phyloP scores from a whole-genome alignment of 768 basidiomycete genomes.

The Brasilioporus rufonigricans region DNA sequence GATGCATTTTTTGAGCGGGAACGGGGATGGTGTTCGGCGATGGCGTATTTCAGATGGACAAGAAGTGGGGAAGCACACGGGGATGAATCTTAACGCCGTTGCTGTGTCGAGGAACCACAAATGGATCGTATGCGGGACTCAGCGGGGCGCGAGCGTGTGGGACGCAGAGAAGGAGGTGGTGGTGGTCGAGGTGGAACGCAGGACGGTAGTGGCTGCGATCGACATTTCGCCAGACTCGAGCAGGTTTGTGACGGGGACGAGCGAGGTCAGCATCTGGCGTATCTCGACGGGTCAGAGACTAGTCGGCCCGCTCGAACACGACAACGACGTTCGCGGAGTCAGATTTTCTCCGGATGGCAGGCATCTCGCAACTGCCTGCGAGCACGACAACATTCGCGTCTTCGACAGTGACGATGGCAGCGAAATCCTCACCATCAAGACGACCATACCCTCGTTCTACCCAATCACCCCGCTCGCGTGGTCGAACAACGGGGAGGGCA shows the following conservation, averaged over 20 bases:
- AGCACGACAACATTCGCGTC: background rate
- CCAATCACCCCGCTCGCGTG: conserved; percentile 1
- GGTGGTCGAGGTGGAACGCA: background rate
- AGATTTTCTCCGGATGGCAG: background rate
- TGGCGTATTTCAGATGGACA: background rate
- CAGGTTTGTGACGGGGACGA: background rate
- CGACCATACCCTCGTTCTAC: background rate
- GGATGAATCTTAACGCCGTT: background rate
- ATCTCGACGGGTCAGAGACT: background rate
- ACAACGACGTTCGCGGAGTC: background rate
- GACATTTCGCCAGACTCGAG: background rate
- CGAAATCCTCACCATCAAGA: background rate
- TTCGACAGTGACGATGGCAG: background rate
- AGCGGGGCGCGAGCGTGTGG: background rate
- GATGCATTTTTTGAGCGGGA: too few relatives aligned
- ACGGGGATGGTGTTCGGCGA: background rate
- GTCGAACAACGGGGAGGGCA: background rate
- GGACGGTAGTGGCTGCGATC: background rate
- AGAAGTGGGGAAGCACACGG: background rate
- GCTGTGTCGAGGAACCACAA: background rate
- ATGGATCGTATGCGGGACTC: background rate
- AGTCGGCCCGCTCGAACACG: too few relatives aligned
- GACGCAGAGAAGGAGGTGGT: background rate
- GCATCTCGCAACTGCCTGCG: background rate
- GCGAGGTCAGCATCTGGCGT: background rate